Base-by-base conservation (phyloP, 768 basidiomycete genomes). In the Naganishia kalamii region DNA sequence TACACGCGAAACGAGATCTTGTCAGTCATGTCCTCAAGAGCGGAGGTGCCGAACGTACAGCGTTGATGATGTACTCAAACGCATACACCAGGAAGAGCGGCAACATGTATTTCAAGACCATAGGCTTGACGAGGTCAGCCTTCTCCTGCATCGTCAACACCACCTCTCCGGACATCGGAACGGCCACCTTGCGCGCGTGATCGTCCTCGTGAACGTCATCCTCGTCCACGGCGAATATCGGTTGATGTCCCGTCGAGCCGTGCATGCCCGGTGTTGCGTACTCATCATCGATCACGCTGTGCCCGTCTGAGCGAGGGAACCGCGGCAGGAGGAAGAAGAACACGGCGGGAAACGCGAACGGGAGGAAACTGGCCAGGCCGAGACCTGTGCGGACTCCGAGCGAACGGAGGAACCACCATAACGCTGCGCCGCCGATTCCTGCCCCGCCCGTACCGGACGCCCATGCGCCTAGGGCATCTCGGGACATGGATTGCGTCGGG, bases 371-470 rank as follows among this genome's bases (percentile, higher is more conserved):
- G 15, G 73, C 72, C 15, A 94, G 72, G 1, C 90, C 89, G 25
- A 98, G 85, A 1, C 92, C 96, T 12, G 81, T 71, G 47, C 85
- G 83, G 5, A 99, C 90, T 23, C 96, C 94, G 0, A 94, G 78
- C 1, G 85, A 84, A 21, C 96, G 82, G 4, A 98, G 80, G 68
- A 91, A 82, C 94, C 94, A 98, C 96, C 96, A 98, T 13, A 96
- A 73, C 41, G 88, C 88, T 0, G 94, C 92, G 7, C 94, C 94
- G 0, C 87, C 88, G 0, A 99, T 84, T 0, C 94, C 94, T 0
- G 94, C 94, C 4, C 88, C 90, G 1, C 94, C 94, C 0, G 94
- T 98, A 0, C 94, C 94, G 10, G 88, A 87, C 7, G 93, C 87
- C 77, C 97, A 99, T 72, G 92, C 96, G 4, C 94, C 92, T 12